Conservation (phyloP, 257 asterid genomes). For the Vinca minor region DNA sequence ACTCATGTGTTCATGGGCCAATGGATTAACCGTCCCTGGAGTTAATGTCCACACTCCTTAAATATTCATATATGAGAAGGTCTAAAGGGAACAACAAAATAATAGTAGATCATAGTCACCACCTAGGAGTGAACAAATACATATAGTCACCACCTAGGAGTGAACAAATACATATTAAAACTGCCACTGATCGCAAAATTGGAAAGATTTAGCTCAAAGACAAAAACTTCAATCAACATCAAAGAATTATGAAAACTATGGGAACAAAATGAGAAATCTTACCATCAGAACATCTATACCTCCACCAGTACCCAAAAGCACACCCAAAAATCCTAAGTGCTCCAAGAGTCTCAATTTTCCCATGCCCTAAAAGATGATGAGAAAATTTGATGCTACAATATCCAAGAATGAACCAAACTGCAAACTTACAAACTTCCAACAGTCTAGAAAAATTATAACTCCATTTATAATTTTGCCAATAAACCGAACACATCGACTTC, state of each 20-base stretch:
- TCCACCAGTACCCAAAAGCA: constrained; percentile 89
- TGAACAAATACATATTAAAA: background rate
- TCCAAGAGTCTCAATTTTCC: constrained; percentile 92
- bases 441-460: background rate
- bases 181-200: background rate
- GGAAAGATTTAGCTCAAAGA: background rate
- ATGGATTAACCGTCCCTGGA: constrained; percentile 54
- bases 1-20: constrained; percentile 37
- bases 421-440: background rate
- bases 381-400: constrained; percentile 14
- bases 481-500: background rate
- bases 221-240: background rate
- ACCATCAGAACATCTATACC: too few species aligned
- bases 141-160: background rate
- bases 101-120: background rate
- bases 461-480: too few species aligned
- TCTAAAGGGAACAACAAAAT: background rate
- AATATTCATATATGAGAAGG: background rate
- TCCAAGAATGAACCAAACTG: constrained; percentile 10
- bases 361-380: constrained; percentile 80
- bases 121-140: background rate
- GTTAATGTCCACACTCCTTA: constrained; percentile 57
- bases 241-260: background rate
- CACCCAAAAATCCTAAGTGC: constrained; percentile 82
- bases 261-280: constrained; percentile 6